These are phyloP conservation scores for Scopulariopsis brevicaulis DNA, from an alignment of 2,329 filamentous ascomycete genomes.

Conservation along the genomic window DNA sequence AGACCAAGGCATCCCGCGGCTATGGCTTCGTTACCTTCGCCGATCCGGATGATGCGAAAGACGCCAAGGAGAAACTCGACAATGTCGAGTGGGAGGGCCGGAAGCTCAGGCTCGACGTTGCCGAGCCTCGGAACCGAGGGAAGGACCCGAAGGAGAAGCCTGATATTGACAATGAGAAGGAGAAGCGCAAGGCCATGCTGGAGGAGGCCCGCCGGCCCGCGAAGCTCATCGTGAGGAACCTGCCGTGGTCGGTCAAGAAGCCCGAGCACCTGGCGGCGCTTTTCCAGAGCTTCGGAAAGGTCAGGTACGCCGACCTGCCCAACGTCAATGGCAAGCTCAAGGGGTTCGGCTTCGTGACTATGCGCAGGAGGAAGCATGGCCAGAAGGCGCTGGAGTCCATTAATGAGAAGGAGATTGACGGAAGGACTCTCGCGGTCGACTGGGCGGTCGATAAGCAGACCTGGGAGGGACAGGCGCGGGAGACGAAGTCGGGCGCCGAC, in stretches of 20 bases:
- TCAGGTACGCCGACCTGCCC: conserved; percentile 79
- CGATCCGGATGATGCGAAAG: conserved; percentile 78
- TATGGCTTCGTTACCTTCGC: conserved; percentile 97
- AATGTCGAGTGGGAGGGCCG: conserved; percentile 67
- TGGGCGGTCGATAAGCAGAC: conserved; percentile 90
- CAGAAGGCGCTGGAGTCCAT: conserved; percentile 75
- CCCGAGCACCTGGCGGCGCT: conserved; percentile 67
- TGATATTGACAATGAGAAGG: conserved; percentile 29
- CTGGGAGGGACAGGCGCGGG: conserved; percentile 58
- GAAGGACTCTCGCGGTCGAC: conserved; percentile 81
- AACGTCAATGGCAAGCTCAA: conserved; percentile 64
- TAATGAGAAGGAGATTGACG: conserved; percentile 86
- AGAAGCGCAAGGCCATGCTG: conserved; percentile 44
- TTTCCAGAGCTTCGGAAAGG: conserved; percentile 82
- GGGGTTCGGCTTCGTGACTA: conserved; percentile 87
- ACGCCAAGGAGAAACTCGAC: conserved; percentile 72
- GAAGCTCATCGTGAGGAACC: conserved; percentile 80
- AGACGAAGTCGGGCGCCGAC: conserved; percentile 14
- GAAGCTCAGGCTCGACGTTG: conserved; percentile 77
- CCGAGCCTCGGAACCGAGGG: conserved; percentile 68
- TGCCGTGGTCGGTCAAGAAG: conserved; percentile 92
- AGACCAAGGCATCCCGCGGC: conserved; percentile 78
- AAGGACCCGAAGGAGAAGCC: conserved; percentile 26
- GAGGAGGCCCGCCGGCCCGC: conserved; percentile 50
- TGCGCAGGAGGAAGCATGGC: conserved; percentile 81